Base-by-base conservation (phyloP, 202 grass and related monocot genomes). In the Saccharum hybrid region DNA sequence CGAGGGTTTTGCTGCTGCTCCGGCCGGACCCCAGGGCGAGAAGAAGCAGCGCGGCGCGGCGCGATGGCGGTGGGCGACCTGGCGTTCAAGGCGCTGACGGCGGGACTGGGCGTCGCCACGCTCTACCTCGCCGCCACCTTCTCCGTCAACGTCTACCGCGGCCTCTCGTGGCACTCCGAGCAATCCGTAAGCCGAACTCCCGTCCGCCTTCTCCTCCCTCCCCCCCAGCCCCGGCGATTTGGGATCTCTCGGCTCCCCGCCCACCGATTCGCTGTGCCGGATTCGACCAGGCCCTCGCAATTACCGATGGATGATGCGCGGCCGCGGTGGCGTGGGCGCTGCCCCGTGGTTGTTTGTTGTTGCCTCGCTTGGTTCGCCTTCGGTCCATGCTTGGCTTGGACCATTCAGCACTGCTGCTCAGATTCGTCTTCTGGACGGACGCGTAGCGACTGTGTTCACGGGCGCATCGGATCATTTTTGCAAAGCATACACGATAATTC, bases 131-230 rank as follows among this genome's bases (percentile, higher is more conserved):
- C 90, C 0, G 90, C 7, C 71, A 92, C 90, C 78, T 98, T 98
- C 89, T 98, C 96, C 85, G 28, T 98, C 79, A 98, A 98, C 79
- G 87, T 95, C 77, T 98, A 98, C 86, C 90, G 92, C 42, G 96
- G 92, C 76, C 82, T 98, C 61, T 81, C 92, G 8, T 98, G 92
- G 92, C 92, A 95, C 96, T 65, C 72, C 14, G 92, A 94, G 76
- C 96, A 98, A 84, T 88, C 96, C 10, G 92, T 97, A 82, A 88
- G 88, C 48, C 6, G 14, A 12, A 5, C 15, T 40, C 60, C 80
- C 22, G 0, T 3, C 11, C 10, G 56, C 21, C 65, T 33, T 28
- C 38, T 41, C 33, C 15, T 5, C 7, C 4, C 3, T 49, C 46
- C 13, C 4, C 61, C 62, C 63, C 15, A 30, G 6, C 4, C 8